Evolutionary conservation across 1,284 basidiomycete species (phyloP), one percentile per base, ranked within the genome.

Genomic region (Bjerkandera adusta): DNA sequence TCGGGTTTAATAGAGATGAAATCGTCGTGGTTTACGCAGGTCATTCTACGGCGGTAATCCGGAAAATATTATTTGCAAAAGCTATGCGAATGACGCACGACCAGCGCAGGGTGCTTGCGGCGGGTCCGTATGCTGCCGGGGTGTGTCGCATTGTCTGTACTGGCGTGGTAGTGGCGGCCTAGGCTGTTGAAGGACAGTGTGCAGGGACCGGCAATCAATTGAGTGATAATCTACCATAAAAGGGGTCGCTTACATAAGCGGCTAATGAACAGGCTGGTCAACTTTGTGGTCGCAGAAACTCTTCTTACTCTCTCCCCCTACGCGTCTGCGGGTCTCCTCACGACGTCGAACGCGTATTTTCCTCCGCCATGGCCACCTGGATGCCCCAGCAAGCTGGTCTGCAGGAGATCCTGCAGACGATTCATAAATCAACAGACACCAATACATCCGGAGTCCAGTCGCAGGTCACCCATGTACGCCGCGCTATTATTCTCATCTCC

Each of bases 381-480:
- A 71, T 71, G 53, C 90, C 90, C 55, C 81, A 88, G 60, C 81
- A 79, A 60, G 77, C 75, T 52, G 90, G 85, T 59, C 74, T 93
- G 63, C 79, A 86, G 66, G 88, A 93, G 75, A 88, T 93, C 61
- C 71, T 93, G 36, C 77, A 83, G 60, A 92, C 89, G n/a, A 83
- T 92, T 64, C 84, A 82, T 67, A 85, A 90, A 61, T 92, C 89
- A 10, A 90, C 86, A 34, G 78, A 85, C 69, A 84, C 82, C 58
- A 69, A 73, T 55, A 83, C 81, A 65, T 70, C 65, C 24, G 60
- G 77, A 53, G 79, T 88, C 24, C 89, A 92, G 67, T 76, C 76
- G 41, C 72, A 69, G 55, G 89, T 91, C 64, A 92, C 89, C 51
- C 79, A 83, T 70, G 89, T 89, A 66, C 61, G 77, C 64, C 45